These are phyloP conservation scores for Fusarium newnesense DNA, from an alignment of 2,329 filamentous ascomycete genomes.

Conservation along the genomic window DNA sequence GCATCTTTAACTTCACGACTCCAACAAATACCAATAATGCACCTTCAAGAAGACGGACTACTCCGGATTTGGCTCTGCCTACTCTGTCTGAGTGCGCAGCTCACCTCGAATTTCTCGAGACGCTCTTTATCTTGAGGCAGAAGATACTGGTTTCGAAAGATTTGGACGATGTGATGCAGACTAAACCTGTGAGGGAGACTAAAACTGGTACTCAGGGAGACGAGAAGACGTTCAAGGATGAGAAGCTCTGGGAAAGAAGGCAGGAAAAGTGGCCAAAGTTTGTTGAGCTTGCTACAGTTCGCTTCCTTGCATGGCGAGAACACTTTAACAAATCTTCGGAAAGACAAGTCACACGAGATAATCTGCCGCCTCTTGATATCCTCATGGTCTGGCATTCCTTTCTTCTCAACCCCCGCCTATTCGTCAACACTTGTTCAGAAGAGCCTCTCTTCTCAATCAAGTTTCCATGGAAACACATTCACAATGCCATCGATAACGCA, in stretches of 20 bases:
- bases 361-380: slow-evolving; percentile 45
- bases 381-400: slow-evolving; percentile 53
- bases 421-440: slow-evolving; percentile 19
- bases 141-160: slow-evolving; percentile 33
- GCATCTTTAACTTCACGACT: neutral
- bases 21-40: no score
- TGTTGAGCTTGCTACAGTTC: slow-evolving; percentile 41
- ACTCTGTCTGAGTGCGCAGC: slow-evolving; percentile 31
- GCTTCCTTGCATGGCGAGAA: slow-evolving; percentile 43
- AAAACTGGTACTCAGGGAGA: slow-evolving; percentile 33
- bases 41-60: rapidly evolving
- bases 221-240: slow-evolving; percentile 36
- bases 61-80: neutral
- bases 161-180: slow-evolving; percentile 33
- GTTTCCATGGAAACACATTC: slow-evolving; percentile 37
- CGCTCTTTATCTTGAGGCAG: slow-evolving; percentile 63
- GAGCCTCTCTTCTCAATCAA: slow-evolving; percentile 24
- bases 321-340: neutral
- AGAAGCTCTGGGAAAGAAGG: slow-evolving; percentile 25
- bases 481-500: slow-evolving; percentile 20
- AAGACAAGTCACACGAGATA: neutral
- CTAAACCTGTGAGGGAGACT: slow-evolving; percentile 13
- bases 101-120: slow-evolving; percentile 70
- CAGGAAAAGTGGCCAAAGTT: slow-evolving; percentile 43
- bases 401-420: slow-evolving; percentile 47